phyloP scores from a whole-genome alignment of 108 stramenopile species.

The Nitzschia sp. region DNA sequence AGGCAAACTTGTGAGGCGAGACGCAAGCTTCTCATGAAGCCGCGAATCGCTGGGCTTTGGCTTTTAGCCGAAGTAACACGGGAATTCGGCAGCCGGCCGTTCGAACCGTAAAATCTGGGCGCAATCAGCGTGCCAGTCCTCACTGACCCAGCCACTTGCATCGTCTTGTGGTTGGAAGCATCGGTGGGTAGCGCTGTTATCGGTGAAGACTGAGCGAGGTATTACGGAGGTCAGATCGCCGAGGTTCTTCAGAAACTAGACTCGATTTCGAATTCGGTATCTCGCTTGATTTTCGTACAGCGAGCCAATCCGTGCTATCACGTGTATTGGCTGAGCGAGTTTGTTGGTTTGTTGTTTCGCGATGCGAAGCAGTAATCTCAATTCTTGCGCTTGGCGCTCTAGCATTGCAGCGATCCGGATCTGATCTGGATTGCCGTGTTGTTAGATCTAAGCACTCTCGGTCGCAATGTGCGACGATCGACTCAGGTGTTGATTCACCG shows the following conservation, averaged over 20 bases:
- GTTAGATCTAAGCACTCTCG: background rate
- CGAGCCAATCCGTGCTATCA: background rate
- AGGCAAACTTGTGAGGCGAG: too few relatives aligned
- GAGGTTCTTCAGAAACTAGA: too few relatives aligned
- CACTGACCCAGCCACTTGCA: background rate
- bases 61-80: too few relatives aligned
- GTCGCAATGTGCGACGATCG: background rate
- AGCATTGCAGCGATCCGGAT: background rate
- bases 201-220: background rate
- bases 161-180: background rate
- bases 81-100: too few relatives aligned
- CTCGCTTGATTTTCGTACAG: too few relatives aligned
- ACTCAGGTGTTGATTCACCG: background rate
- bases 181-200: background rate
- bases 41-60: too few relatives aligned
- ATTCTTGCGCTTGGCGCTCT: constrained; percentile 3
- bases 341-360: constrained; percentile 29
- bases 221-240: too few relatives aligned
- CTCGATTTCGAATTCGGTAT: too few relatives aligned
- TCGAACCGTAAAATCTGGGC: background rate
- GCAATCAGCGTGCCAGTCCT: background rate
- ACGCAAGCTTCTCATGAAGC: too few relatives aligned
- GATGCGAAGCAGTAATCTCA: constrained; percentile 8
- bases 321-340: background rate
- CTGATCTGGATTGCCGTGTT: background rate